Evolutionary conservation across 2,329 filamentous ascomycete species (phyloP).

Genomic region (Dothidotthia symphoricarpi): DNA sequence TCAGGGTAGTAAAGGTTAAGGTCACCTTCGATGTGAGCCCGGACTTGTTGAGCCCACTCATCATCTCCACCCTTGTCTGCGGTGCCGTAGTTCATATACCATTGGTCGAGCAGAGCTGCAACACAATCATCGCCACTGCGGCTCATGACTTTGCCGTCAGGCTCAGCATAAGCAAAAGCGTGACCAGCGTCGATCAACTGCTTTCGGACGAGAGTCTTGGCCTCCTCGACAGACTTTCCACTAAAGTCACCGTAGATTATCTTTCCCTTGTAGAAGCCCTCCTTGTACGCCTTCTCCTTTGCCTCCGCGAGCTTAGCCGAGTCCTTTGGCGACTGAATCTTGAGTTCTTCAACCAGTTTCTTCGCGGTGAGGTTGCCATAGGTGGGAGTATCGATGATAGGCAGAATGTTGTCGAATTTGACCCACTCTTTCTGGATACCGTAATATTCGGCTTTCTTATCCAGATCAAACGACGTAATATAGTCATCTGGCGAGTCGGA

Average conservation of each 20-base stretch:
- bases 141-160: constrained; percentile 82
- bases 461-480: constrained; percentile 80
- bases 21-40: constrained; percentile 51
- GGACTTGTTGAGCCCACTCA: constrained; percentile 71
- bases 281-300: constrained; percentile 95
- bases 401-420: constrained; percentile 74
- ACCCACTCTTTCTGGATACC: constrained; percentile 97
- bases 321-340: constrained; percentile 97
- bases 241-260: constrained; percentile 86
- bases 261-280: constrained; percentile 92
- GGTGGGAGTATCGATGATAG: constrained; percentile 72
- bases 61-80: constrained; percentile 63
- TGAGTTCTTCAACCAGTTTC: constrained; percentile 82
- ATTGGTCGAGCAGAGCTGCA: constrained; percentile 90
- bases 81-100: constrained; percentile 91
- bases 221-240: constrained; percentile 80
- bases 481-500: constrained; percentile 96
- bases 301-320: constrained; percentile 85
- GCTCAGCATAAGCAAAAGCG: constrained; percentile 91
- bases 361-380: constrained; percentile 85
- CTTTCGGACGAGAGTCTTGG: constrained; percentile 80
- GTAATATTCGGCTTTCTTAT: constrained; percentile 92
- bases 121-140: constrained; percentile 91
- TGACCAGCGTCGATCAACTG: constrained; percentile 72
- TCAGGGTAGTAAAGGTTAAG: constrained; percentile 74